phyloP scores from a whole-genome alignment of 768 basidiomycete genomes.

The Sporobolomyces phaffii region DNA sequence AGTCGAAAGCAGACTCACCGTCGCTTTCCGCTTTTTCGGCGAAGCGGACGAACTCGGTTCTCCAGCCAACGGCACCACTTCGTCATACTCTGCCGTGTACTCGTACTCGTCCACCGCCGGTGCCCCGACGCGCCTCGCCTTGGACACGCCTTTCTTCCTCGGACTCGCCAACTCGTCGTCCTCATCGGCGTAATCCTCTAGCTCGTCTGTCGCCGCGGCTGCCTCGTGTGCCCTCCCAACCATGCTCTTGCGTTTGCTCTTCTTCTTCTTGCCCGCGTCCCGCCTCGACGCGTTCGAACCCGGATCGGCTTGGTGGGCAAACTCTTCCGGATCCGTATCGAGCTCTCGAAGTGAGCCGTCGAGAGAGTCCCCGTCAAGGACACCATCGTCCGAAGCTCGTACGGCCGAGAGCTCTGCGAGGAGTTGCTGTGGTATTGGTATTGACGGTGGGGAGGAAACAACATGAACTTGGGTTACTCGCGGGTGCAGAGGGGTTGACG shows the following conservation, averaged over 20 bases:
- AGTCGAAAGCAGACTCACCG: neutral
- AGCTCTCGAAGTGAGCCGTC: slow-evolving; percentile 25
- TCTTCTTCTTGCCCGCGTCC: neutral
- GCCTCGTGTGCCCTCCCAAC: neutral
- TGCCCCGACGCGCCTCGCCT: too few species aligned
- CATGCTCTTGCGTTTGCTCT: slow-evolving; percentile 2
- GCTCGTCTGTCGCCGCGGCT: neutral
- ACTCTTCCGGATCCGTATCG: slow-evolving; percentile 22
- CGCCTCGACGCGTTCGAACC: neutral
- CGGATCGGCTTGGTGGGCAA: neutral
- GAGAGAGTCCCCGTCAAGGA: slow-evolving; percentile 31
- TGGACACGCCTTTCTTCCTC: too few species aligned
- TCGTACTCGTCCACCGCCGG: neutral
- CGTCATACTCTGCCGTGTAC: neutral
- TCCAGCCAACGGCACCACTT: neutral
- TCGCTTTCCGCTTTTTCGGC: slow-evolving; percentile 5
- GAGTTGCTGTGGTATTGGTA: slow-evolving; percentile 20
- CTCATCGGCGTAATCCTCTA: neutral
- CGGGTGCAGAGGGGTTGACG: neutral
- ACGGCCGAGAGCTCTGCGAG: slow-evolving; percentile 3
- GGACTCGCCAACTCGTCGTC: neutral
- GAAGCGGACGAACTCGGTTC: neutral
- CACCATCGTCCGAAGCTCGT: slow-evolving; percentile 19
- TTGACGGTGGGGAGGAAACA: neutral
- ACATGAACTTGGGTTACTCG: too few species aligned